Evolutionary conservation across 2,329 filamentous ascomycete species (phyloP), one percentile per base, ranked within the genome.

Genomic region (Penicillium sp.): DNA sequence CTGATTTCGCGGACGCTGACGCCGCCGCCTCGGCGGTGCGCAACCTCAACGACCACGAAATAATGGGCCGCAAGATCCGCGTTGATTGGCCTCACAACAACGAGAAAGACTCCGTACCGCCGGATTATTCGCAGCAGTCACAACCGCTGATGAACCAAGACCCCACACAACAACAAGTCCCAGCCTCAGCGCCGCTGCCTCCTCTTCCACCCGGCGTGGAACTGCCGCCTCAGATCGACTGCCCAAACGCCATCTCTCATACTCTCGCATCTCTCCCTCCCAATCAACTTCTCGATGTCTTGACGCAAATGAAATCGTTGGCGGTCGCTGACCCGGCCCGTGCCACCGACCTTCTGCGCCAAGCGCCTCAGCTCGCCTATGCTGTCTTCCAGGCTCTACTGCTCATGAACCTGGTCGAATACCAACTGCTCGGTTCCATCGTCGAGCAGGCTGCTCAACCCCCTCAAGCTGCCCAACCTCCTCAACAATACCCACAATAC

Each of bases 11-110:
- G 47, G 93, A 97, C 66, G 84, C 88, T 52, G 92, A 95, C 81
- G 79, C 90, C 22, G 93, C 93, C 28, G 89, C 92, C 31, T 95
- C 90, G 2, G 93, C 93, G 2, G 92, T 97, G 40, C 86, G 92
- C 60, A 97, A 99, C 67, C 77, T 97, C 44, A 95, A 97, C 74
- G 90, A 95, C 70, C 86, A 89, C 73, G 92, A 97, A 69, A 84
- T 96, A 66, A 95, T 95, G 85, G 90, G 90, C 47, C 83, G 93
- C 63, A 95, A 95, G 71, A 80, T 99, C 56, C 83, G 91, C 53
- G 93, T 99, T 48, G 93, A 97, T 72, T 99, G 95, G 72, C 93
- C 89, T 51, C 95, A 95, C 70, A 92, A 96, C 68, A 89, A 89
- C 57, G 86, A 86, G 60, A 86, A 83, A 54, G 84, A 85, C 53